phyloP scores from a whole-genome alignment of 805 yeast genomes.

The Yarrowia phangngaensis region DNA sequence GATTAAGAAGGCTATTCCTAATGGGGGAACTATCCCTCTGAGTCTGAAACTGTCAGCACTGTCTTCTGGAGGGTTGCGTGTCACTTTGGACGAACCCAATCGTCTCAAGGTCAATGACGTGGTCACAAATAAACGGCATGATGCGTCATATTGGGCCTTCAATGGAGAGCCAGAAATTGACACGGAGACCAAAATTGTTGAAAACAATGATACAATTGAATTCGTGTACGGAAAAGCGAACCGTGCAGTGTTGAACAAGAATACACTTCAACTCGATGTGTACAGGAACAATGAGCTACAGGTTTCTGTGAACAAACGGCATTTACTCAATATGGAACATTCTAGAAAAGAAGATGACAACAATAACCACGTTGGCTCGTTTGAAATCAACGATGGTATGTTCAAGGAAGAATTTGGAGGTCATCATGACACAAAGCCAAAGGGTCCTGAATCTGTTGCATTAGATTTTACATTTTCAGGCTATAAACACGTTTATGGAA shows the following conservation, averaged over 20 bases:
- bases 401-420: conserved; percentile 76
- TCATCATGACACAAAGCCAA: conserved; percentile 55
- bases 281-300: conserved; percentile 46
- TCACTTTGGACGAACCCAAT: conserved; percentile 64
- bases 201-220: conserved; percentile 14
- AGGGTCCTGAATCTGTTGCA: conserved; percentile 79
- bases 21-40: conserved; percentile 36
- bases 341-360: conserved; percentile 51
- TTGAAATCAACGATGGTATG: conserved; percentile 62
- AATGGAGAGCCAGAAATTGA: conserved; percentile 37
- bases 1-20: conserved; percentile 39
- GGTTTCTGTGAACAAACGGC: conserved; percentile 62
- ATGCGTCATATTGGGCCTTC: conserved; percentile 59
- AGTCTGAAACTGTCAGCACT: conserved; percentile 57
- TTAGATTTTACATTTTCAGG: conserved; percentile 66
- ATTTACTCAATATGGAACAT: conserved; percentile 80
- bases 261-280: conserved; percentile 52
- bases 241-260: conserved; percentile 44
- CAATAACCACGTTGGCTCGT: conserved; percentile 46
- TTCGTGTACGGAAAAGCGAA: conserved; percentile 42
- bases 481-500: conserved; percentile 73
- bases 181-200: conserved; percentile 29
- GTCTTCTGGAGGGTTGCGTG: conserved; percentile 54
- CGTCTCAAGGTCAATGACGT: conserved; percentile 37
- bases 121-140: conserved; percentile 50